These are phyloP conservation scores for Sporothrix sp. DNA, from an alignment of 2,329 filamentous ascomycete species.

Conservation along the genomic window DNA sequence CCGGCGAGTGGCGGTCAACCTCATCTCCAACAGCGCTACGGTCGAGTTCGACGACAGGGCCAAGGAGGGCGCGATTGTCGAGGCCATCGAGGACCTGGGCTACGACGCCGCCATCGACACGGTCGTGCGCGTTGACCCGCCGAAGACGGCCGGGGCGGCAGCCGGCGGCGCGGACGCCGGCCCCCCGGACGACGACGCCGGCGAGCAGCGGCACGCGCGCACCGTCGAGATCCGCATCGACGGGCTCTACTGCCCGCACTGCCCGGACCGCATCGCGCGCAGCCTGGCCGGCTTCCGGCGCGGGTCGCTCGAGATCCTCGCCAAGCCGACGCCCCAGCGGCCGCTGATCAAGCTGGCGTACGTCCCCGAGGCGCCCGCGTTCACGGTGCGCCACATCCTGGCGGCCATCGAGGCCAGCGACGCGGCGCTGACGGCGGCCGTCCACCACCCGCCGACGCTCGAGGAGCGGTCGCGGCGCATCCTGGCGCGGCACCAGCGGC, in stretches of 20 bases:
- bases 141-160: slow-evolving; percentile 15
- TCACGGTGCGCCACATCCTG: slow-evolving; percentile 70
- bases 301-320: slow-evolving; percentile 41
- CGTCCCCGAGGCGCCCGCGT: slow-evolving; percentile 51
- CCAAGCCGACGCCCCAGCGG: slow-evolving; percentile 45
- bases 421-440: slow-evolving; percentile 52
- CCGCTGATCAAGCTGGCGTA: slow-evolving; percentile 67
- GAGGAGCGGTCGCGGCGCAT: slow-evolving; percentile 72
- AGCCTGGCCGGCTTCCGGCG: slow-evolving; percentile 44
- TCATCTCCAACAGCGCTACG: slow-evolving; percentile 57
- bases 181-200: background rate
- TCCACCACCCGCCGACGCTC: slow-evolving; percentile 72
- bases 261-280: slow-evolving; percentile 48
- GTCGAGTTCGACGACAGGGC: slow-evolving; percentile 43
- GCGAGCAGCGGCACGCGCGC: slow-evolving; percentile 27
- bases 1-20: slow-evolving; percentile 48
- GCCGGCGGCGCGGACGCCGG: background rate
- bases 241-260: slow-evolving; percentile 67
- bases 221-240: slow-evolving; percentile 57
- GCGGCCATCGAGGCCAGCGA: slow-evolving; percentile 57
- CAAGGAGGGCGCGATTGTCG: slow-evolving; percentile 38
- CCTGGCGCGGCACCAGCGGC: slow-evolving; percentile 57
- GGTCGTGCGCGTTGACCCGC: slow-evolving; percentile 30
- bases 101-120: slow-evolving; percentile 54
- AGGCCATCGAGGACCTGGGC: slow-evolving; percentile 52